These are phyloP conservation scores for Corymbia calophylla DNA, from an alignment of 441 rosid genomes.

Conservation along the genomic window DNA sequence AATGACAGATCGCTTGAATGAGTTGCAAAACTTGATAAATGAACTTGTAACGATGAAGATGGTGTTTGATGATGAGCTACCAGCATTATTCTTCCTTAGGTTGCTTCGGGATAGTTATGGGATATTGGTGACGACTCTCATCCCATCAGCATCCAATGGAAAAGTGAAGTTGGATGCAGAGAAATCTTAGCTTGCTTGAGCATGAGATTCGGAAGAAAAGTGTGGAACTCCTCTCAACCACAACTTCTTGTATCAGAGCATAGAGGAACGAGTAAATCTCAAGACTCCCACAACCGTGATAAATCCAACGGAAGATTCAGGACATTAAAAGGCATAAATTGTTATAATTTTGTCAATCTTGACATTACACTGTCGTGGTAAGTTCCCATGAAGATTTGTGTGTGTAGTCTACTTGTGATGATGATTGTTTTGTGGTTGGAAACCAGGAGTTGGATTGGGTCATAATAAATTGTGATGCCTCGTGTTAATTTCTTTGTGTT, in stretches of 20 bases:
- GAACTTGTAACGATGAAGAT: no score
- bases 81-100: neutral
- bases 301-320: neutral
- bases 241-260: neutral
- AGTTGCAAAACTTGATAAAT: neutral
- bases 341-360: fast-evolving
- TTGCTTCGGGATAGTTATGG: neutral
- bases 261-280: neutral
- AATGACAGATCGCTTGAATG: neutral
- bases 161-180: neutral
- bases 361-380: neutral
- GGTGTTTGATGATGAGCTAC: neutral
- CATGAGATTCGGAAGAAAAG: neutral
- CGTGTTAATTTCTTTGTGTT: neutral
- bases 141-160: neutral
- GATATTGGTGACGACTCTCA: neutral
- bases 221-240: neutral
- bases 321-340: neutral
- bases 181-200: neutral
- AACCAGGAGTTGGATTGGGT: no score
- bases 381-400: neutral
- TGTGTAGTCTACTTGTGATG: neutral
- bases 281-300: neutral
- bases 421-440: neutral
- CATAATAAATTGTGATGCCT: no score